Base-by-base conservation (phyloP, 345 rosid genomes). In the Brassica juncea region DNA sequence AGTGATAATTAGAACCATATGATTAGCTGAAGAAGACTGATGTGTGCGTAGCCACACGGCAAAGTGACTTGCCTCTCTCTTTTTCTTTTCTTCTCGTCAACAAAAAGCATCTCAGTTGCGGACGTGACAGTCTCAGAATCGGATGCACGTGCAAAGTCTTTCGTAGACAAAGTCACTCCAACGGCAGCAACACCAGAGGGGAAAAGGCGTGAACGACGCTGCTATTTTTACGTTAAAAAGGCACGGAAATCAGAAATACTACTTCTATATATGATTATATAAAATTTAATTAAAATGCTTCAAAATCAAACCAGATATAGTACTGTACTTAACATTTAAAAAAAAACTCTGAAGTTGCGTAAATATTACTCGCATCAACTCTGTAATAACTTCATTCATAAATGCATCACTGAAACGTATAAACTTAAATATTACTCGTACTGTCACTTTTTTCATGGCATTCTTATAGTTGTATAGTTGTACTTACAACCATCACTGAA, bases 11-110 rank as follows among this genome's bases (percentile, higher is more conserved):
- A 25, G 6, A 71, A 55, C 52, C 8, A 58, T 55, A 71, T 78
- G 72, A 71, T 78, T 55, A 55, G 39, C 15, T 55, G 81, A 71
- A 19, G 80, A 30, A 71, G 76, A 69, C 80, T 78, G 81, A 78
- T 77, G 72, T 77, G 71, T 64, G 58, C 42, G 69, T 52, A 5
- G 61, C 60, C 68, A 15, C 54, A 9, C 74, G 39, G 71, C 57
- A 64, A 70, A 70, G 66, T 30, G 71, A 62, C 57, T 61, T 66
- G 2, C 11, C 7, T 0, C 16, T 44, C 6, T 58, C 8, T 9
- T 10, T 52, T 21, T 7, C 0, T 10, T 28, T 31, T 16, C 11
- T 30, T 16, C 44, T 42, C 6, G 4, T 5, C 5, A 11, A 16
- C 3, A 70, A 0, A 1, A 49, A 78, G 68, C 68, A 78, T 79